Conservation (phyloP, 129 eudicot species). For the Pseudognaphalium luteoalbum region DNA sequence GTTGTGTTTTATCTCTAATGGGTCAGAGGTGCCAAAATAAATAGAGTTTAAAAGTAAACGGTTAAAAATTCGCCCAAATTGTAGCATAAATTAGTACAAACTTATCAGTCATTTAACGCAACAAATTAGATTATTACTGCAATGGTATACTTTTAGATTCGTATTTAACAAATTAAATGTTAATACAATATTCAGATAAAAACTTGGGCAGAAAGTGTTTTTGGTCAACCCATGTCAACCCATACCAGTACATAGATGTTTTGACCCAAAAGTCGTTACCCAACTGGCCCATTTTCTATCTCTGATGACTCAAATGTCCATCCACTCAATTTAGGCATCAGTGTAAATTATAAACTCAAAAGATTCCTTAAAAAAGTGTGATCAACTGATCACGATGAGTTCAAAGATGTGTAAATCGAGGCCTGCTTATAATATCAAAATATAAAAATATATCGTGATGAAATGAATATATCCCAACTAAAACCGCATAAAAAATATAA, state of each 20-base stretch:
- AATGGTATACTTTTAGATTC: neutral
- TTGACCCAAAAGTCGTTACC: neutral
- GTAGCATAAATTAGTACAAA: neutral
- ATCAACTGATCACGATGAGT: neutral
- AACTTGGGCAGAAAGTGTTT: neutral
- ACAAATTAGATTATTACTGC: neutral
- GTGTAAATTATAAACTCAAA: neutral
- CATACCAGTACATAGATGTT: neutral
- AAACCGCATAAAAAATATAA: neutral
- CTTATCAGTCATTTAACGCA: neutral
- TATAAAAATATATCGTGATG: neutral
- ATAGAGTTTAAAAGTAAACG: neutral
- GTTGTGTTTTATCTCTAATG: slow-evolving; percentile 2
- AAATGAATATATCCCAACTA: neutral
- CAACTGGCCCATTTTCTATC: neutral
- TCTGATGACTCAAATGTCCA: neutral
- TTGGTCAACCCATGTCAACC: neutral
- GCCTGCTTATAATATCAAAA: slow-evolving; percentile 1
- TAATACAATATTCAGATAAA: neutral
- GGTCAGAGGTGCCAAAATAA: neutral
- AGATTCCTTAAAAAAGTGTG: neutral
- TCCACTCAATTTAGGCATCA: neutral
- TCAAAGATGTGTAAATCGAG: neutral
- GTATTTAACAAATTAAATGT: neutral
- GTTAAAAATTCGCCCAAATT: neutral